These are phyloP conservation scores for Aegilops bicornis DNA, from an alignment of 176 grass and related monocot genomes.

Conservation along the genomic window DNA sequence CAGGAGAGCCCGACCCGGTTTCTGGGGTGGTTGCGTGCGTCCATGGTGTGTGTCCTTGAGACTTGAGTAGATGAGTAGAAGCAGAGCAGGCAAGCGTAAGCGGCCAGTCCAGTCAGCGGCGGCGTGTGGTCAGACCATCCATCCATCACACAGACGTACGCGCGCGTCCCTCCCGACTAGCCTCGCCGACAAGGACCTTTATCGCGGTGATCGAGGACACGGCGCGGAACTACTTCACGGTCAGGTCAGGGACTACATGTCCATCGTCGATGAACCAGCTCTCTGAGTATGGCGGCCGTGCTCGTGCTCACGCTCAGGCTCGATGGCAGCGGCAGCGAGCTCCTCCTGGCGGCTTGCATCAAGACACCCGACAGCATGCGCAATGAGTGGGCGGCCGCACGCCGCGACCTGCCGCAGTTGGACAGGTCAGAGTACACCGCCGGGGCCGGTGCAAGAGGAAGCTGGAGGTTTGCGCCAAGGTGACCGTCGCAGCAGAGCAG, in stretches of 20 bases:
- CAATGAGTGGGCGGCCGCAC: slow-evolving; percentile 32
- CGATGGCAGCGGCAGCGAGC: neutral
- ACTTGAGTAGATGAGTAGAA: too few relatives aligned
- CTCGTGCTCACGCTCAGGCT: neutral
- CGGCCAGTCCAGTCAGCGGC: too few relatives aligned
- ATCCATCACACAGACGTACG: too few relatives aligned
- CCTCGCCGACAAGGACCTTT: too few relatives aligned
- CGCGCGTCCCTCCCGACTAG: too few relatives aligned
- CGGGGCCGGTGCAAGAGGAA: neutral
- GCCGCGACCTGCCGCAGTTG: neutral
- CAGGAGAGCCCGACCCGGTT: too few relatives aligned
- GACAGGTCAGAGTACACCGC: slow-evolving; percentile 41
- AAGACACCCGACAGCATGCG: slow-evolving; percentile 61
- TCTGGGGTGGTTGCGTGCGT: too few relatives aligned
- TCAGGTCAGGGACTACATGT: slow-evolving; percentile 43
- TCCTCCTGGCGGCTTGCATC: slow-evolving; percentile 38
- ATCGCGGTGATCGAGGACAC: too few relatives aligned
- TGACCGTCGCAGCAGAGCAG: slow-evolving; percentile 59
- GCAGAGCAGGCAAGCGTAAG: too few relatives aligned
- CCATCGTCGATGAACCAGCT: slow-evolving; percentile 50
- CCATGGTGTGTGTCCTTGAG: too few relatives aligned
- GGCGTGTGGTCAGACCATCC: too few relatives aligned
- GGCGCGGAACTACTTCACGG: slow-evolving; percentile 67
- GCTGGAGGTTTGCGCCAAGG: slow-evolving; percentile 62
- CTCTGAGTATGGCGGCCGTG: slow-evolving; percentile 63